Conservation (phyloP, 1,139 yeast species). For the Arxiozyma slooffiae region DNA sequence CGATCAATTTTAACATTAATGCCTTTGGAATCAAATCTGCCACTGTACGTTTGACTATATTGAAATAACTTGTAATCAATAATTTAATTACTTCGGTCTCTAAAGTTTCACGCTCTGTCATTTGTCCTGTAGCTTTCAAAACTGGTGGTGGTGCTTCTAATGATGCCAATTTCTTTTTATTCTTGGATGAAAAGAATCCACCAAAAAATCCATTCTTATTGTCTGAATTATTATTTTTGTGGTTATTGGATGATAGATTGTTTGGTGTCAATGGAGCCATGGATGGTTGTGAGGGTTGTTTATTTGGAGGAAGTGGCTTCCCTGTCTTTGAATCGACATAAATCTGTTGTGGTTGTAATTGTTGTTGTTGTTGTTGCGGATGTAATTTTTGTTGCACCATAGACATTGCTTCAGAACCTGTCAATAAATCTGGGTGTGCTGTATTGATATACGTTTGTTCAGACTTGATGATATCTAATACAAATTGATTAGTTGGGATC, state of each 20-base stretch:
- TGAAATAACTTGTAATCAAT: constrained; percentile 79
- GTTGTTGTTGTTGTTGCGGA: constrained; percentile 44
- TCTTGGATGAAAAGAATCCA: constrained; percentile 85
- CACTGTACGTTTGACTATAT: constrained; percentile 86
- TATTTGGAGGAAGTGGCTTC: constrained; percentile 50
- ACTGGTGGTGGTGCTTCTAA: constrained; percentile 98
- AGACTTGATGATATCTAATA: constrained; percentile 66
- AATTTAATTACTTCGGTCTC: constrained; percentile 95
- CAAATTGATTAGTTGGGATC: constrained; percentile 78
- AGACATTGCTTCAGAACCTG: constrained; percentile 92
- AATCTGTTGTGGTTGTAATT: constrained; percentile 38
- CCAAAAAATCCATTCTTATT: constrained; percentile 67
- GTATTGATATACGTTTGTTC: constrained; percentile 95
- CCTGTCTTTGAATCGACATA: constrained; percentile 92
- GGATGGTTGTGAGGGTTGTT: constrained; percentile 26
- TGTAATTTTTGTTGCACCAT: constrained; percentile 86
- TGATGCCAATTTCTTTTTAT: constrained; percentile 85
- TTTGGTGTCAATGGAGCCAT: constrained; percentile 6
- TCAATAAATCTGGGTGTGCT: constrained; percentile 92
- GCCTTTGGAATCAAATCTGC: constrained; percentile 94
- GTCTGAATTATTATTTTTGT: background rate
- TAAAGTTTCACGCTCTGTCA: constrained; percentile 91
- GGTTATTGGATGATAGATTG: background rate
- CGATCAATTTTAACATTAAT: constrained; percentile 82
- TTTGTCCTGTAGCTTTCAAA: constrained; percentile 85